Base-by-base conservation (phyloP, 768 basidiomycete genomes). In the Pleurotus citrinopileatus region DNA sequence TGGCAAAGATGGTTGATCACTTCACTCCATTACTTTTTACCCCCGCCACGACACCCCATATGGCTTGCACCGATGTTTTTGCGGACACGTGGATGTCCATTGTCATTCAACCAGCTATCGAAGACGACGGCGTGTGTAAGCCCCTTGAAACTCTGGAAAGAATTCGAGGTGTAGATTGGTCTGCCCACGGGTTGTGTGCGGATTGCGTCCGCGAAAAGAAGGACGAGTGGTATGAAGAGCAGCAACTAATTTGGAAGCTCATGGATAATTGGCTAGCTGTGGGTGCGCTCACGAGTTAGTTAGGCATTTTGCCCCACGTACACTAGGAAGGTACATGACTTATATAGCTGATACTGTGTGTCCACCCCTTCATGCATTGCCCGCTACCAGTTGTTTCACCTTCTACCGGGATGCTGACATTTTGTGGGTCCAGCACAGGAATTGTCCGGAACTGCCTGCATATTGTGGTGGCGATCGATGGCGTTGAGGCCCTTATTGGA, bases 1-100 rank as follows among this genome's bases (percentile, higher is more conserved):
- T 85, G 76, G 69, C 70, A 5, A 65, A 64, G 25, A 64, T 91
- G 55, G 81, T 91, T 54, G 75, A 75, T 3, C 76, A 87, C 64
- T 89, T 90, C 63, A 86, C 87, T 0, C 87, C 89, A 1, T 72
- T 83, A 29, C 68, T 91, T 0, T 91, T 91, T 65, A 88, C 88
- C 1, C 79, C 86, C 23, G 78, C 84, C 3, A 75, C 82, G 4
- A 83, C 84, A n/a, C 69, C 73, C 1, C 89, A 90, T 62, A 89
- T 89, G 86, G 69, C 69, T 3, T 91, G 89, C 67, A 89, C 87
- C 3, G 82, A 89, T 63, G 69, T 80, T 0, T 75, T 91, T 52
- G 89, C 88, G 1, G 85, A 85, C 47, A 73, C 69, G 48, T 91
- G 89, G 89, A 86, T 89, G 79, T 56, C 73, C 20, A 70, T 81